Evolutionary conservation across 1,284 basidiomycete species (phyloP), one percentile per base, ranked within the genome.

Genomic region (Tylopilus sp.): DNA sequence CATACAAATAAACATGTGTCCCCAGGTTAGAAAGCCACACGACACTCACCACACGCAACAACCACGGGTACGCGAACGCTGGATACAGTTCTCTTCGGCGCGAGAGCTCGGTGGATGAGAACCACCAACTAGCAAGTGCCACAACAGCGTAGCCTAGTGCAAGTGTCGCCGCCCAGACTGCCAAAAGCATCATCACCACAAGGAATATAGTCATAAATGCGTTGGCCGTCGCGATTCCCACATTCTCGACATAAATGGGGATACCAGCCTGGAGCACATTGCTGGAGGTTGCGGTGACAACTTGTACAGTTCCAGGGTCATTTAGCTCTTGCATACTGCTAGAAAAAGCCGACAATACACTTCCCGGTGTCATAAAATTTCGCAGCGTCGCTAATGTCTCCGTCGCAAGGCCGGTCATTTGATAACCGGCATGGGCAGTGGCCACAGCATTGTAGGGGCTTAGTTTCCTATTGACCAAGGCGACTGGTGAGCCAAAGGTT

Each of bases 161-260:
- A 42, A 89, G 74, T 7, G 77, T 55, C 1, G 64, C 77, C 11
- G 81, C 41, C 3, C 76, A 65, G 55, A 88, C 79, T 15, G 76
- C 81, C 49, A 82, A 65, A 39, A 87, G 62, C 42, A 88, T 81
- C 53, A 94, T 76, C 13, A 74, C 71, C 47, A 78, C 74, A 45
- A 94, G 72, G 67, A 94, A 94, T 28, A 86, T 71, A 2, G 88
- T 92, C 76, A 88, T 86, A 70, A 89, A 93, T 3, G 88, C 84
- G 68, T 93, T 93, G 40, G 85, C 86, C 0, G 82, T 84, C 5
- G 84, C 80, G 53, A 94, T 86, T 43, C 81, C 78, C 21, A 87
- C 67, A 15, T 81, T 78, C 61, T 87, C 92, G 56, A 82, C 81
- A 59, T 85, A 94, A 28, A 89, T 85, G 6, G 92, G 89, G 18